These are phyloP conservation scores for Leucoagaricus sp. DNA, from an alignment of 1,284 basidiomycete genomes.

Conservation along the genomic window DNA sequence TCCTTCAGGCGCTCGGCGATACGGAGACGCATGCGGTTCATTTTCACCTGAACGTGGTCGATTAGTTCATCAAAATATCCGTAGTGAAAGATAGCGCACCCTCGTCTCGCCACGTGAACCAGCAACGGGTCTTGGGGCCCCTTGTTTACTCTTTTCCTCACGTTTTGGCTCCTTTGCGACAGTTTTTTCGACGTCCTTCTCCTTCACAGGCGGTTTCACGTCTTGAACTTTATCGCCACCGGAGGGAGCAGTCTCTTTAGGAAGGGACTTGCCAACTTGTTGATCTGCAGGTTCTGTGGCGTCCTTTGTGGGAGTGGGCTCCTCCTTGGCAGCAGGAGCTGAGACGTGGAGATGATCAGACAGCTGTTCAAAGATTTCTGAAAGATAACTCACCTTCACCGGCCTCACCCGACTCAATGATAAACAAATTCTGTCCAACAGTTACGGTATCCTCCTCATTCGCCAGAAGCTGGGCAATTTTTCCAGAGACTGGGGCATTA, in stretches of 20 bases:
- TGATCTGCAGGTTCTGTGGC: slow-evolving; percentile 49
- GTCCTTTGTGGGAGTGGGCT: slow-evolving; percentile 32
- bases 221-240: slow-evolving; percentile 29
- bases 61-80: background rate
- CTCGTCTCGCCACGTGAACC: slow-evolving; percentile 84
- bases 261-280: slow-evolving; percentile 46
- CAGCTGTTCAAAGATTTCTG: background rate
- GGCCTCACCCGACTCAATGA: slow-evolving; percentile 84
- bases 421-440: slow-evolving; percentile 94
- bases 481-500: slow-evolving; percentile 90
- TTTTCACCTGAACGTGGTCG: slow-evolving; percentile 71
- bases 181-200: slow-evolving; percentile 37
- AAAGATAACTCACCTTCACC: slow-evolving; percentile 44
- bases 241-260: slow-evolving; percentile 44
- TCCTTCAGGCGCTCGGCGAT: slow-evolving; percentile 98
- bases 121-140: slow-evolving; percentile 39
- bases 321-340: slow-evolving; percentile 27
- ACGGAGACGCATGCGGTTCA: slow-evolving; percentile 96
- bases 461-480: slow-evolving; percentile 85
- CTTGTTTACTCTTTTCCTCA: slow-evolving; percentile 39
- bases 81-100: slow-evolving; percentile 42
- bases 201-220: slow-evolving; percentile 19
- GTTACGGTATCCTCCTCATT: slow-evolving; percentile 93
- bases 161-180: slow-evolving; percentile 35
- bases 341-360: slow-evolving; percentile 1